A percentile compares a stretch with the other conserved stretches of the same genome.
These are phyloP conservation scores for Naumovozyma baii DNA, from an alignment of 805 yeast genomes.

Conservation along the genomic window DNA sequence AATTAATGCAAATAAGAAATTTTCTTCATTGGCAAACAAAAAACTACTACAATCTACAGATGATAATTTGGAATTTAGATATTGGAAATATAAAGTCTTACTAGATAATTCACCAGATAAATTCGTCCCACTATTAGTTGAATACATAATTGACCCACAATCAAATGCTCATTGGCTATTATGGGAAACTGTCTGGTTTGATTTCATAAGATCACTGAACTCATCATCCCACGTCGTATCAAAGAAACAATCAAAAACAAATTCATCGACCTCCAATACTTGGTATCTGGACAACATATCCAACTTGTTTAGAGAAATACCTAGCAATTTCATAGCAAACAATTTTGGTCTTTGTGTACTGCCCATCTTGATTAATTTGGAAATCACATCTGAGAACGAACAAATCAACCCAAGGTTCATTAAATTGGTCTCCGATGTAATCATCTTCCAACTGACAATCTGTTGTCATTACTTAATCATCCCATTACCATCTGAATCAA, in stretches of 20 bases:
- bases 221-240: neutral
- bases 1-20: neutral
- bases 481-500: slow-evolving; percentile 2
- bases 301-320: neutral
- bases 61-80: slow-evolving; percentile 2
- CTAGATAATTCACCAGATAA: slow-evolving; percentile 6
- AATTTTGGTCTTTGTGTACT: slow-evolving; percentile 14
- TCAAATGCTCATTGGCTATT: slow-evolving; percentile 19
- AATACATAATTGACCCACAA: slow-evolving; percentile 5
- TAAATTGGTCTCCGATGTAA: slow-evolving; percentile 12
- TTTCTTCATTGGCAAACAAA: neutral
- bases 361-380: slow-evolving; percentile 10
- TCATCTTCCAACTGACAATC: slow-evolving; percentile 11
- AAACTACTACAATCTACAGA: neutral
- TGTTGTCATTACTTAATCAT: slow-evolving; percentile 6
- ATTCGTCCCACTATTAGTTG: slow-evolving; percentile 5
- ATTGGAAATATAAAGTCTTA: slow-evolving; percentile 6
- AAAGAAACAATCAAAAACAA: neutral
- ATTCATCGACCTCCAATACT: neutral
- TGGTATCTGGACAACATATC: neutral
- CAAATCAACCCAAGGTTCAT: slow-evolving; percentile 6
- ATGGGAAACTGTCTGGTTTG: slow-evolving; percentile 22
- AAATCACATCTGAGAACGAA: neutral
- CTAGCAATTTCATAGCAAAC: slow-evolving; percentile 10
- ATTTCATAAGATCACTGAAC: slow-evolving; percentile 10